Conservation (phyloP, 805 yeast species). For the Ogataea minuta region DNA sequence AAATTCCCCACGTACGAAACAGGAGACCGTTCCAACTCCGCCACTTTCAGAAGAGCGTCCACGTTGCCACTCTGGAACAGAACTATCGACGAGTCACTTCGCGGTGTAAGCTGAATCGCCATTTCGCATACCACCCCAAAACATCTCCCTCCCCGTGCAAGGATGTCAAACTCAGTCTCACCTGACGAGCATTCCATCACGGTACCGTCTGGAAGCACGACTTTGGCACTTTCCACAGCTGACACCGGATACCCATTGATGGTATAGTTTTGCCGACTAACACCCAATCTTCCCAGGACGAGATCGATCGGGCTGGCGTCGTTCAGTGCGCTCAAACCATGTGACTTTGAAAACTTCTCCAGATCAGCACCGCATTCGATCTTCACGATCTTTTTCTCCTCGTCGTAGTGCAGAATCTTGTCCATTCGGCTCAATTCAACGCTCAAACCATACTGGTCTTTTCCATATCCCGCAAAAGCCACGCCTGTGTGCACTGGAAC, state of each 20-base stretch:
- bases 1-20: constrained; percentile 7
- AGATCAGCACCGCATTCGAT: constrained; percentile 13
- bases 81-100: neutral
- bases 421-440: constrained; percentile 18
- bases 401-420: constrained; percentile 6
- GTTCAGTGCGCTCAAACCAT: constrained; percentile 4
- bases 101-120: constrained; percentile 18
- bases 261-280: constrained; percentile 2
- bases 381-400: constrained; percentile 1
- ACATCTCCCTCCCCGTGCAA: constrained; percentile 14
- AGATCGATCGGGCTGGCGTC: constrained; percentile 18
- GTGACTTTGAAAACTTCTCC: constrained; percentile 1
- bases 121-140: constrained; percentile 19
- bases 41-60: constrained; percentile 2
- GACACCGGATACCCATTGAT: constrained; percentile 12
- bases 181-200: constrained; percentile 7
- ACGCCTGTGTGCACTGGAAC: constrained; percentile 26
- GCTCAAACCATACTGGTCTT: constrained; percentile 12
- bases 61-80: neutral
- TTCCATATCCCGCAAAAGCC: constrained; percentile 8
- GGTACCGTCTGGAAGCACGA: constrained; percentile 32
- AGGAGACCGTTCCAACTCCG: neutral
- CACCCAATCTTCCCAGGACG: constrained; percentile 22
- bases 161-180: constrained; percentile 12
- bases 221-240: constrained; percentile 17